phyloP scores from a whole-genome alignment of 139 green algal genomes.

The Gonium pectorale region DNA sequence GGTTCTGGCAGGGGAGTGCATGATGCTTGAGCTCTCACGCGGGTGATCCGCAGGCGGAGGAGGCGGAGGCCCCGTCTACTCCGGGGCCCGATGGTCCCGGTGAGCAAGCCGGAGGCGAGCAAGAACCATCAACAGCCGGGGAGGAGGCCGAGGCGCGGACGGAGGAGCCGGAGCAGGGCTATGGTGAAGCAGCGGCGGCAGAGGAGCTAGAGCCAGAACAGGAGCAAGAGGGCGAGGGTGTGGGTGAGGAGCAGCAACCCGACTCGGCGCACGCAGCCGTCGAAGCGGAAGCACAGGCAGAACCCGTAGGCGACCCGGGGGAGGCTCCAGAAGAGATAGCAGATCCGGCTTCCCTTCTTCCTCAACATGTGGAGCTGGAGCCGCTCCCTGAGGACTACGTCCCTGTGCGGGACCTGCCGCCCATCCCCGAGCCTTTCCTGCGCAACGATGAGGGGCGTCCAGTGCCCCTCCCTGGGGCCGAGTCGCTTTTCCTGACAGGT shows the following conservation, averaged over 20 bases:
- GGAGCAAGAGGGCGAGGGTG: neutral
- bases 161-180: no score
- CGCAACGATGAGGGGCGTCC: slow-evolving; percentile 60
- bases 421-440: slow-evolving; percentile 54
- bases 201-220: neutral
- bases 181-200: neutral
- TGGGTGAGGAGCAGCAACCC: neutral
- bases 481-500: slow-evolving; percentile 74
- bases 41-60: no score
- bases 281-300: neutral
- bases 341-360: no score
- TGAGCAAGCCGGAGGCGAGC: no score
- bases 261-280: neutral
- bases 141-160: no score
- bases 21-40: no score
- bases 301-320: neutral
- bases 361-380: slow-evolving; percentile 47
- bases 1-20: no score
- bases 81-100: no score
- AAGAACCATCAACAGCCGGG: neutral
- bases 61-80: no score
- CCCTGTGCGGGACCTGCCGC: slow-evolving; percentile 50
- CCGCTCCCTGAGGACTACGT: slow-evolving; percentile 54
- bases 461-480: slow-evolving; percentile 57
- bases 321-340: no score